Conservation (phyloP, 2,329 filamentous ascomycete species). For the Stylonectria norvegica region DNA sequence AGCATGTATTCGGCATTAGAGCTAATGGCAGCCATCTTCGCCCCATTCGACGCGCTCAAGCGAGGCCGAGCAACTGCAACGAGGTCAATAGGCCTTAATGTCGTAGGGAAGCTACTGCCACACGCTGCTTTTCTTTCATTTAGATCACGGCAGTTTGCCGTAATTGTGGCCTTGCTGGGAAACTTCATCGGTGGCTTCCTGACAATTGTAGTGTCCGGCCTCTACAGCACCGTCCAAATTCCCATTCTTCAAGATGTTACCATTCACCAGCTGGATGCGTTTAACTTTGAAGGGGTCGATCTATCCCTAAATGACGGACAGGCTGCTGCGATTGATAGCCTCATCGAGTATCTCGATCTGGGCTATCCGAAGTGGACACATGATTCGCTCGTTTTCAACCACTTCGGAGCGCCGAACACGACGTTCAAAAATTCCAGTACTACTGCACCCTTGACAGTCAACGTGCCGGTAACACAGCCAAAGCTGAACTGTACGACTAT, state of each 20-base stretch:
- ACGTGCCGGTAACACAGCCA: slow-evolving; percentile 17
- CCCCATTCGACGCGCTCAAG: slow-evolving; percentile 20
- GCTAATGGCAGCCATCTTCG: slow-evolving; percentile 20
- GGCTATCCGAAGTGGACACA: slow-evolving; percentile 32
- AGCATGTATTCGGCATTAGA: slow-evolving; percentile 23
- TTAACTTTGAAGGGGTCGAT: slow-evolving; percentile 20
- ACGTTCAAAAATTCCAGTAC: slow-evolving; percentile 6
- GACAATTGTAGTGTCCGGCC: slow-evolving; percentile 21
- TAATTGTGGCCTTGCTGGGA: slow-evolving; percentile 20
- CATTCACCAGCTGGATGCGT: slow-evolving; percentile 27
- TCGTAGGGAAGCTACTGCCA: slow-evolving; percentile 21
- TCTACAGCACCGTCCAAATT: slow-evolving; percentile 27
- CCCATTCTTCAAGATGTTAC: slow-evolving; percentile 17
- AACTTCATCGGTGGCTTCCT: slow-evolving; percentile 20
- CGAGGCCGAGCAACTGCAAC: slow-evolving; percentile 15
- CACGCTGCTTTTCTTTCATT: slow-evolving; percentile 18
- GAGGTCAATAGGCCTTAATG: slow-evolving; percentile 17
- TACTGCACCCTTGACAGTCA: slow-evolving; percentile 11
- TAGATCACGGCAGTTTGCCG: slow-evolving; percentile 19
- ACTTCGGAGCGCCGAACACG: slow-evolving; percentile 10
- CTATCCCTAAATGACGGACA: slow-evolving; percentile 21
- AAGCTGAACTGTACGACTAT: slow-evolving; percentile 19
- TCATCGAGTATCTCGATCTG: slow-evolving; percentile 27
- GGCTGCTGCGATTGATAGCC: slow-evolving; percentile 22
- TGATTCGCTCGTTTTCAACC: slow-evolving; percentile 26